Conservation (phyloP, 1,139 yeast genomes). For the Saccharomyces pastorianus region DNA sequence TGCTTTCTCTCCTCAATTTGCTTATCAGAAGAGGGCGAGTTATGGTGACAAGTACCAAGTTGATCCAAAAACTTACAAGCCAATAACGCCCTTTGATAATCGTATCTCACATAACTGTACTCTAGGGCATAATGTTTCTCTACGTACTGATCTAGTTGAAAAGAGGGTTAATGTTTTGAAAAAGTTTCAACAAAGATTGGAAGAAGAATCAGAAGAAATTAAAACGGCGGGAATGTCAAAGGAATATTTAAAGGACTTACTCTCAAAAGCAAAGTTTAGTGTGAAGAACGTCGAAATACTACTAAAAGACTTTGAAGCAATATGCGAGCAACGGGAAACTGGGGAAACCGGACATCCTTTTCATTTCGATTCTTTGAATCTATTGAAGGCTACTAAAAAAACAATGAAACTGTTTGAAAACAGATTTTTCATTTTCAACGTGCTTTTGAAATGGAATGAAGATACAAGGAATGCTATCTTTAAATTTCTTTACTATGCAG, state of each 20-base stretch:
- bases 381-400: background rate
- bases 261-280: slow-evolving; percentile 24
- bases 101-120: slow-evolving; percentile 58
- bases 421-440: slow-evolving; percentile 68
- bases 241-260: slow-evolving; percentile 15
- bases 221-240: slow-evolving; percentile 7
- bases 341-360: background rate
- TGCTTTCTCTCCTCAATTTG: slow-evolving; percentile 65
- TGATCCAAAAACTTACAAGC: slow-evolving; percentile 31
- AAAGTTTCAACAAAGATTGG: slow-evolving; percentile 21
- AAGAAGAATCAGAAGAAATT: slow-evolving; percentile 8
- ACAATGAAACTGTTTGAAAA: slow-evolving; percentile 47
- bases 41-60: slow-evolving; percentile 35
- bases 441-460: slow-evolving; percentile 76
- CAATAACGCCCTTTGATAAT: slow-evolving; percentile 35
- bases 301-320: slow-evolving; percentile 34
- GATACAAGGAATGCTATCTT: slow-evolving; percentile 52
- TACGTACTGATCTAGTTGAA: slow-evolving; percentile 16
- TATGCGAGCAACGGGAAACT: slow-evolving; percentile 4
- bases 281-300: slow-evolving; percentile 29
- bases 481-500: slow-evolving; percentile 53
- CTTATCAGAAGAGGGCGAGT: slow-evolving; percentile 62
- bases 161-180: slow-evolving; percentile 21
- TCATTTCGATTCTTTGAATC: slow-evolving; percentile 1
- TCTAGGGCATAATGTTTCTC: slow-evolving; percentile 35